Evolutionary conservation across 2,329 filamentous ascomycete genomes (phyloP).

Genomic region (Dothistroma pini): DNA sequence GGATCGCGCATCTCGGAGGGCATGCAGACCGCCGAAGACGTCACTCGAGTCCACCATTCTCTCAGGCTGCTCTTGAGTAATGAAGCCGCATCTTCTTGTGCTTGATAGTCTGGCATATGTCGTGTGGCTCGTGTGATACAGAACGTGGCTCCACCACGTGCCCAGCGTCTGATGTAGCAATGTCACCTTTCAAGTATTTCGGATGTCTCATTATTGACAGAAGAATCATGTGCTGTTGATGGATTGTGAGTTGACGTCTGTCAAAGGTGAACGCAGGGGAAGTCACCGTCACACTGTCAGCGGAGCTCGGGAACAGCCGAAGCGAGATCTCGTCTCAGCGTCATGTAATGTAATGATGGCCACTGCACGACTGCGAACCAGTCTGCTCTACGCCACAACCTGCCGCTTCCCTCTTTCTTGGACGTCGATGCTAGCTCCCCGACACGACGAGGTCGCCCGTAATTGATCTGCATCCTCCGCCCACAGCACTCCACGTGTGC

Average conservation of each 20-base stretch:
- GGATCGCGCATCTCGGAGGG: too few relatives aligned
- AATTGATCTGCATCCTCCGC: not conserved
- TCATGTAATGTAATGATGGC: not conserved
- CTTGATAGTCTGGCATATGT: too few relatives aligned
- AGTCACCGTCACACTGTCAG: not conserved
- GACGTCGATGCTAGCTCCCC: not conserved
- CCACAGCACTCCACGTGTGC: not conserved
- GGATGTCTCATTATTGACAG: too few relatives aligned
- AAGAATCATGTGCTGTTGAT: too few relatives aligned
- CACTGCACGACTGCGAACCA: not conserved
- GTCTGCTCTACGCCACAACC: not conserved
- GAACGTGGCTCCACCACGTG: too few relatives aligned
- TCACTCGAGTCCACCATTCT: too few relatives aligned
- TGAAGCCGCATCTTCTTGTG: too few relatives aligned
- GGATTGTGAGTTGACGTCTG: not conserved
- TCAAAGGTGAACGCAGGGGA: not conserved
- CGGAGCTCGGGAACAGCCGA: not conserved
- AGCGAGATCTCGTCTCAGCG: not conserved
- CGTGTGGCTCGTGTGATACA: too few relatives aligned
- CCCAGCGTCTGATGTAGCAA: too few relatives aligned
- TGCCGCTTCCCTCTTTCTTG: not conserved
- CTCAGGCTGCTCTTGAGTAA: too few relatives aligned
- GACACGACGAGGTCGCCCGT: not conserved
- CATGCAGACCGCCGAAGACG: too few relatives aligned
- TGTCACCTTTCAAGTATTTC: too few relatives aligned